Percentiles rank a stretch among this genome's conserved stretches.
These are phyloP conservation scores for Sequoiadendron giganteum DNA, from an alignment of 75 land plant species.

Conservation along the genomic window DNA sequence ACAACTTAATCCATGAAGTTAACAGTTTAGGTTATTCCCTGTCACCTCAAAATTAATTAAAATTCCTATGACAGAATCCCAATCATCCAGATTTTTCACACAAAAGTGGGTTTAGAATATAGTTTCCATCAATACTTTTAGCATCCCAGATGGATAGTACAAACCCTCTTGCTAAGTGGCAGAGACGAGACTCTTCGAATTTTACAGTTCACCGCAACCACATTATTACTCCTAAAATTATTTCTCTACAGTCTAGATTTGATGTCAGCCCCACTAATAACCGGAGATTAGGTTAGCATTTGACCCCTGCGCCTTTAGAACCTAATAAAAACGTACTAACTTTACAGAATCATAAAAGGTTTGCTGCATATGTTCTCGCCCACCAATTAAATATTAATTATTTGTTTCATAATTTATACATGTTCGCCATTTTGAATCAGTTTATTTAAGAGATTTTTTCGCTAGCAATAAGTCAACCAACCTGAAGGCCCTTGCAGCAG, in stretches of 20 bases:
- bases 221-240: background rate
- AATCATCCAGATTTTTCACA: background rate
- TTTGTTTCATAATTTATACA: background rate
- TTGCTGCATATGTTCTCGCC: background rate
- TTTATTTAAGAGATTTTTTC: background rate
- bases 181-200: background rate
- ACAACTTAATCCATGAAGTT: background rate
- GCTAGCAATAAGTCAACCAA: background rate
- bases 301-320: background rate
- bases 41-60: background rate
- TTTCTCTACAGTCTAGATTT: background rate
- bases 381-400: background rate
- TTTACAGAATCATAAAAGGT: background rate
- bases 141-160: background rate
- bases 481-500: background rate
- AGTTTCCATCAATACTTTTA: background rate
- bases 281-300: background rate
- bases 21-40: background rate
- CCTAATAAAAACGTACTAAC: background rate
- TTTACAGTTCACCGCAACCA: background rate
- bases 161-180: background rate
- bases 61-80: background rate
- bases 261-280: background rate
- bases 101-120: background rate
- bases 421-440: background rate